A percentile compares a stretch with the other conserved stretches of the same genome.
phyloP scores from a whole-genome alignment of 1,284 basidiomycete genomes.

The Cystobasidium slooffiae region DNA sequence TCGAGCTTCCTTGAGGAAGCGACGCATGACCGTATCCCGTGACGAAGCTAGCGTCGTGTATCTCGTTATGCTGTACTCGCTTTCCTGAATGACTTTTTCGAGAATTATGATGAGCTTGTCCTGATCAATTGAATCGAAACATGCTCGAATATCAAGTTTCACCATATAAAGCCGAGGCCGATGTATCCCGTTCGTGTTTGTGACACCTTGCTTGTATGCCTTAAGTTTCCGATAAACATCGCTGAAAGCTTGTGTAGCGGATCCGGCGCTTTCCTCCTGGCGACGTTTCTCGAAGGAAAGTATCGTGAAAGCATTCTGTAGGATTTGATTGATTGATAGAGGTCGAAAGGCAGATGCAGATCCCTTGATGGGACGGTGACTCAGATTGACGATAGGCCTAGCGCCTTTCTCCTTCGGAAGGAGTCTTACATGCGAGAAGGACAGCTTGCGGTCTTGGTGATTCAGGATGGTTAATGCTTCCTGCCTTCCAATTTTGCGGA shows the following conservation, averaged over 20 bases:
- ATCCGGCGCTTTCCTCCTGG: slow-evolving; percentile 70
- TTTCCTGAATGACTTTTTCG: slow-evolving; percentile 61
- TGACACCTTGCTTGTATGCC: slow-evolving; percentile 67
- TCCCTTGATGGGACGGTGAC: slow-evolving; percentile 63
- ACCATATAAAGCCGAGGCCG: slow-evolving; percentile 83
- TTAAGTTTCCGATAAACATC: slow-evolving; percentile 78
- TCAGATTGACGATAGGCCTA: slow-evolving; percentile 90
- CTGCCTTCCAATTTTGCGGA: slow-evolving; percentile 57
- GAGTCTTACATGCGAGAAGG: slow-evolving; percentile 83
- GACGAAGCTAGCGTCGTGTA: slow-evolving; percentile 67
- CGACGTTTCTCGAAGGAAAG: slow-evolving; percentile 82
- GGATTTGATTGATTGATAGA: slow-evolving; percentile 74
- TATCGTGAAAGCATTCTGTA: slow-evolving; percentile 81
- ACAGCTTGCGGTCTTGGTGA: slow-evolving; percentile 67
- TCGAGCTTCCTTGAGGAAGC: slow-evolving; percentile 67
- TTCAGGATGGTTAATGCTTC: slow-evolving; percentile 56
- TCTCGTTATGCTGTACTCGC: slow-evolving; percentile 64
- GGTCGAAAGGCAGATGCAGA: slow-evolving; percentile 22
- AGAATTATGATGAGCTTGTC: slow-evolving; percentile 79
- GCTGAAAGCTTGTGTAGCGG: slow-evolving; percentile 79
- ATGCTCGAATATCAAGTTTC: slow-evolving; percentile 92
- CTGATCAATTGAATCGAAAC: slow-evolving; percentile 96
- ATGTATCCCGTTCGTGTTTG: not conserved
- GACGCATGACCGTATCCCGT: slow-evolving; percentile 64
- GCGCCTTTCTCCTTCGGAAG: slow-evolving; percentile 94